Evolutionary conservation across 352 stramenopile species (phyloP), one percentile per base, ranked within the genome.

Genomic region (Halophytophthora batemanensis): DNA sequence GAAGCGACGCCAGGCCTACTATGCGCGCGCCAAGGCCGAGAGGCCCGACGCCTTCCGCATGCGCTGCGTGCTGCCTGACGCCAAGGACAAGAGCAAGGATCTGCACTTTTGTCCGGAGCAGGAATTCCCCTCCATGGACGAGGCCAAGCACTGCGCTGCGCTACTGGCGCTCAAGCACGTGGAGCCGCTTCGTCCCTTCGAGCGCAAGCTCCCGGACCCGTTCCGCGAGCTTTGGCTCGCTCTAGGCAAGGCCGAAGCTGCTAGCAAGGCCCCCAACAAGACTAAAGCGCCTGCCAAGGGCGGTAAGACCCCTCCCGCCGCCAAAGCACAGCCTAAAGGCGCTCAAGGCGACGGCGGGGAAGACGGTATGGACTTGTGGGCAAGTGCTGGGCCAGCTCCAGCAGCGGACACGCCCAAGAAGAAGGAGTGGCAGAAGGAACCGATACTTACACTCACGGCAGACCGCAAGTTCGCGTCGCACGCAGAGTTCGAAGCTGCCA

Each of bases 201-300:
- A 99, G 66, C 71, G 95, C 33, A 98, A 97, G 51, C 73, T 99
- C 12, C 97, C 97, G 6, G 96, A 99, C 53, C 96, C 95, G 12
- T 99, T 97, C 70, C 75, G 86, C 18, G 85, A 88, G 13, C 86
- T 98, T n/a, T 99, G 95, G 92, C 67, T 94, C 31, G 45, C 62
- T 14, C 62, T 93, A 35, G 56, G 50, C 5, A 45, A 56, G 25
- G 46, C 57, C 2, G 37, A 7, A 7, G 5, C 21, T 37, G 34
- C 29, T 45, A 12, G 17, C 29, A 36, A 18, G 3, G 49, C 18
- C 13, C 5, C 50, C 31, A 50, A 50, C 28, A 42, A 19, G 10
- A 19, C 18, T 10, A 43, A 43, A 49, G 40, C 23, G 4, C 25
- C 25, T 8, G 25, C 25, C 25, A 31, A 8, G 8, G 56, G 63